phyloP scores from a whole-genome alignment of 495 filamentous ascomycete species.

The Monascus purpureus region DNA sequence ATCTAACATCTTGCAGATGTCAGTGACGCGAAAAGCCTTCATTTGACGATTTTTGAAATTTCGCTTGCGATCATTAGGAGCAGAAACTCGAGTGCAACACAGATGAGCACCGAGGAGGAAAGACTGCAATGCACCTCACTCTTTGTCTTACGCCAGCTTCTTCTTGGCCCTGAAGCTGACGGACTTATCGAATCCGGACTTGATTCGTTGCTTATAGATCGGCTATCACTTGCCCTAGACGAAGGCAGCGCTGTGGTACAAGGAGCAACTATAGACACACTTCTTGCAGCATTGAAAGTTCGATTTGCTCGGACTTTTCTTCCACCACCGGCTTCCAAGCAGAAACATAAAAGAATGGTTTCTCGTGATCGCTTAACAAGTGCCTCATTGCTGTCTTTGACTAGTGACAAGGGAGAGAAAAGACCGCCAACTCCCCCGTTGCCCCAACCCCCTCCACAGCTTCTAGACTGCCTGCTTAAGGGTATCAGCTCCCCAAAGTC shows the following conservation, averaged over 20 bases:
- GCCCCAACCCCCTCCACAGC: constrained; percentile 50
- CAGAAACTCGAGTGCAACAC: constrained; percentile 2
- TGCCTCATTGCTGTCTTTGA: constrained; percentile 33
- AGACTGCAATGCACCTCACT: constrained; percentile 54
- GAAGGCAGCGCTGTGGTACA: constrained; percentile 41
- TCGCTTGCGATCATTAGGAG: constrained; percentile 19
- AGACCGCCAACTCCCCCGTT: constrained; percentile 10
- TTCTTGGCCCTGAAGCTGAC: constrained; percentile 54
- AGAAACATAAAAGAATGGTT: constrained; percentile 26
- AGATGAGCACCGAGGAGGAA: constrained; percentile 17
- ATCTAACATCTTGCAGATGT: constrained; percentile 12
- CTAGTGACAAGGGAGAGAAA: constrained; percentile 33
- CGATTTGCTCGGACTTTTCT: constrained; percentile 36
- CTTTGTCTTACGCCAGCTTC: constrained; percentile 58
- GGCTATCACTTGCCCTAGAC: constrained; percentile 48
- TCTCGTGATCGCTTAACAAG: constrained; percentile 33
- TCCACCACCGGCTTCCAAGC: constrained; percentile 20
- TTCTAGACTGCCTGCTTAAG: constrained; percentile 69
- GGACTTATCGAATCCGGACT: constrained; percentile 54
- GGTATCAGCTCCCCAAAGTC: constrained; percentile 67
- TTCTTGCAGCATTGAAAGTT: constrained; percentile 55
- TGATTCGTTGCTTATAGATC: constrained; percentile 57
- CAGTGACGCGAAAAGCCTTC: constrained; percentile 19
- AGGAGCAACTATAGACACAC: constrained; percentile 58
- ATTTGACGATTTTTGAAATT: constrained; percentile 24